phyloP scores from a whole-genome alignment of 2,329 filamentous ascomycete genomes.

The Rhinocladiella mackenziei region DNA sequence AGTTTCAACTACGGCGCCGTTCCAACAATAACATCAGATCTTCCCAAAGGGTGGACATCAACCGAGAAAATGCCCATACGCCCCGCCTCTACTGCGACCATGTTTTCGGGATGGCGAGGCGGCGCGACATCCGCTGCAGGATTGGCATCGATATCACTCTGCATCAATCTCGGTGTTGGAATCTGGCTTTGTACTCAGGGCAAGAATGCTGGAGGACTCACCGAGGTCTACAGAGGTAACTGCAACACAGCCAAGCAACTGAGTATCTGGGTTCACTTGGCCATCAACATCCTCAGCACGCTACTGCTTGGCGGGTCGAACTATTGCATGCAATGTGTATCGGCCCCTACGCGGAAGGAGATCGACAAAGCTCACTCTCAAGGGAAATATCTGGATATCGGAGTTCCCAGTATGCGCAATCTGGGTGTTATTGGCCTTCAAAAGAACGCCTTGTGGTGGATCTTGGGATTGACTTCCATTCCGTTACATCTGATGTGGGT shows the following conservation, averaged over 20 bases:
- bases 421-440: constrained; percentile 19
- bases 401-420: constrained; percentile 32
- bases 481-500: constrained; percentile 31
- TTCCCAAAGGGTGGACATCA: no score
- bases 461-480: constrained; percentile 26
- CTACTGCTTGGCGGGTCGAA: constrained; percentile 35
- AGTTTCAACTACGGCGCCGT: no score
- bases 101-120: no score
- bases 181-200: no score
- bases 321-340: constrained; percentile 37
- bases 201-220: no score
- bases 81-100: no score
- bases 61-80: no score
- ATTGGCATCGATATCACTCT: no score
- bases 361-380: constrained; percentile 33
- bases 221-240: constrained; percentile 20
- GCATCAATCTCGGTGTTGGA: no score
- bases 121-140: no score
- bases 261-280: constrained; percentile 32
- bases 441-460: constrained; percentile 26
- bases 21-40: no score
- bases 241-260: constrained; percentile 16
- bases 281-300: constrained; percentile 37
- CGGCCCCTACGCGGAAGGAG: constrained; percentile 33
- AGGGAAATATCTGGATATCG: constrained; percentile 33